phyloP scores from a whole-genome alignment of 2,329 filamentous ascomycete species.

The Didymella pinodella region DNA sequence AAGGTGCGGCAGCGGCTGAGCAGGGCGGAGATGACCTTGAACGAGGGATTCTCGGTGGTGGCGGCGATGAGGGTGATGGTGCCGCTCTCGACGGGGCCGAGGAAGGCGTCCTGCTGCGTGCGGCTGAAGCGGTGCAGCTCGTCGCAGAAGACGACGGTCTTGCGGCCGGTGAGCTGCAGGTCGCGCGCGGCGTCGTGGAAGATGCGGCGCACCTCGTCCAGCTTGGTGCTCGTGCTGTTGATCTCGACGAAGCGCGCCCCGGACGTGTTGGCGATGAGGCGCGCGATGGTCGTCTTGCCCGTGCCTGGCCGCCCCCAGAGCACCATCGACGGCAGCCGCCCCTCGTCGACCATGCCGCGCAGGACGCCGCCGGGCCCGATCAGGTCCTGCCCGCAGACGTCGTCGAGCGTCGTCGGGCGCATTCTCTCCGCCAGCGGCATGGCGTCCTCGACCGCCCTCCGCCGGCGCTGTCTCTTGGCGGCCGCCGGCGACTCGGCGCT shows the following conservation, averaged over 20 bases:
- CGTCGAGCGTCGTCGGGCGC: constrained; percentile 82
- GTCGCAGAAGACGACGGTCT: constrained; percentile 97
- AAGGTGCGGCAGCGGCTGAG: constrained; percentile 92
- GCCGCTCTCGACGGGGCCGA: constrained; percentile 89
- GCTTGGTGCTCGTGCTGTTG: constrained; percentile 88
- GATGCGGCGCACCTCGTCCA: constrained; percentile 90
- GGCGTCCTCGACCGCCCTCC: constrained; percentile 67
- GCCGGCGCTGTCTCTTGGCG: constrained; percentile 64
- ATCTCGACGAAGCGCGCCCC: constrained; percentile 87
- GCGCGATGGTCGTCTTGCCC: constrained; percentile 89
- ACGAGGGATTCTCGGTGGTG: constrained; percentile 96
- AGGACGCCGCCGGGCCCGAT: constrained; percentile 86
- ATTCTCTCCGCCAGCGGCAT: constrained; percentile 93
- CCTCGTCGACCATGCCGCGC: constrained; percentile 82
- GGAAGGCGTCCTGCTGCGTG: constrained; percentile 91
- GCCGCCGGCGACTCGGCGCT: constrained; percentile 29
- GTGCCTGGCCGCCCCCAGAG: constrained; percentile 86
- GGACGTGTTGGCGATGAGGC: constrained; percentile 84
- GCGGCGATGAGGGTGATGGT: constrained; percentile 92
- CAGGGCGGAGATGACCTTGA: constrained; percentile 88
- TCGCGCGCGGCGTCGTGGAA: constrained; percentile 87
- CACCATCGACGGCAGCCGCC: constrained; percentile 92
- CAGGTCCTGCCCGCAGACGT: constrained; percentile 90
- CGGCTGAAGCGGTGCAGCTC: constrained; percentile 95
- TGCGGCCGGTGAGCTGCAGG: constrained; percentile 79